Evolutionary conservation across 1,284 basidiomycete genomes (phyloP).

Genomic region (Fomitopsis pinicola): DNA sequence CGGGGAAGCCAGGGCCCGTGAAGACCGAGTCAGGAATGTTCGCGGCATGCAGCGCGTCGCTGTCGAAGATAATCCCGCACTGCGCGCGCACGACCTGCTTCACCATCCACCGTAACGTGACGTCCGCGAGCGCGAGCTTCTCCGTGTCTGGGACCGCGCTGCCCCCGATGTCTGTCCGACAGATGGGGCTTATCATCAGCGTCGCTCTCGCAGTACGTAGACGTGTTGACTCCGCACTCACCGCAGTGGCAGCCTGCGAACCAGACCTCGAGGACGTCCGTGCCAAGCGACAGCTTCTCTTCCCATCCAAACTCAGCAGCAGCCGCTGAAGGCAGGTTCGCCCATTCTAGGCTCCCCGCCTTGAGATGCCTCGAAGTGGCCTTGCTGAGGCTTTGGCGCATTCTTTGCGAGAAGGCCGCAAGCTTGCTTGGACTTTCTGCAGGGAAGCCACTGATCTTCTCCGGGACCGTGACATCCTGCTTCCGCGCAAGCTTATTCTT

Average conservation of each 20-base stretch:
- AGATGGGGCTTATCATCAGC: not conserved
- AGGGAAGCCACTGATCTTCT: not conserved
- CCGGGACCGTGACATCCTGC: not conserved
- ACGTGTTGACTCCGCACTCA: constrained; percentile 3
- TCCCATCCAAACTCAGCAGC: constrained; percentile 1
- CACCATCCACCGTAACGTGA: constrained; percentile 75
- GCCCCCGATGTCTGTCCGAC: constrained; percentile 61
- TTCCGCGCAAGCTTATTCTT: not conserved
- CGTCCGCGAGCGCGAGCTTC: constrained; percentile 44
- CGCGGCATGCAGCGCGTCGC: constrained; percentile 31
- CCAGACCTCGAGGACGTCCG: constrained; percentile 31
- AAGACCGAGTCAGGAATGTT: constrained; percentile 28
- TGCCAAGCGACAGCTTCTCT: constrained; percentile 12
- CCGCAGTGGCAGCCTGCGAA: constrained; percentile 29
- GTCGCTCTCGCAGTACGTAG: not conserved
- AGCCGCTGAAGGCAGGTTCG: not conserved
- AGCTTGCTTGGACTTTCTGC: not conserved
- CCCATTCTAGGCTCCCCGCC: not conserved
- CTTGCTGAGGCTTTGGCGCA: constrained; percentile 1
- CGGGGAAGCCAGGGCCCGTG: constrained; percentile 13
- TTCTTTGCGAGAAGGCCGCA: not conserved
- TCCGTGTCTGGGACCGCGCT: constrained; percentile 46
- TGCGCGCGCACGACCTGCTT: constrained; percentile 42
- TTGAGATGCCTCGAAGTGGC: not conserved
- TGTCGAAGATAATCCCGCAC: constrained; percentile 52